Evolutionary conservation across 371 early-diverging fungal species (phyloP).

Genomic region (Circinella minor): DNA sequence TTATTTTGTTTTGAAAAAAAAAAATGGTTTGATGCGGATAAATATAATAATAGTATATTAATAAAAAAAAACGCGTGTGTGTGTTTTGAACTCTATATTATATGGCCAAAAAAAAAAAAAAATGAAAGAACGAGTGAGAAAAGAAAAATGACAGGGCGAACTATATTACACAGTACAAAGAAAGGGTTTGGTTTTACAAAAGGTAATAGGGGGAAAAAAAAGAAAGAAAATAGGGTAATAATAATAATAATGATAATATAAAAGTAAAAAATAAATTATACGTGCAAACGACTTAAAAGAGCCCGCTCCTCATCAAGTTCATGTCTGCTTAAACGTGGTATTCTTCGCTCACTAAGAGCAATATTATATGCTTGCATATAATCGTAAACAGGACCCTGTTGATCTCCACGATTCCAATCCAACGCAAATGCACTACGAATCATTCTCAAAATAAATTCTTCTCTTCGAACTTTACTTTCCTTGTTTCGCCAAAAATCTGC

Average conservation of each 20-base stretch:
- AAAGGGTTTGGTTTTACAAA: no score
- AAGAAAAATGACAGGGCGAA: no score
- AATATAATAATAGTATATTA: no score
- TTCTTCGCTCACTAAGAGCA: constrained; percentile 13
- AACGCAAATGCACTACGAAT: constrained; percentile 48
- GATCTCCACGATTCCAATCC: constrained; percentile 50
- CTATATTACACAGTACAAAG: no score
- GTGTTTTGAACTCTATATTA: no score
- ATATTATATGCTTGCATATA: constrained; percentile 25
- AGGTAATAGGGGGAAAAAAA: neutral
- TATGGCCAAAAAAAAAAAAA: no score
- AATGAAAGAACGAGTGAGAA: no score
- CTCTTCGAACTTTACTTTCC: constrained; percentile 36
- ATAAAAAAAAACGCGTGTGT: no score
- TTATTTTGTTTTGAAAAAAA: no score
- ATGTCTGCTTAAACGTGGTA: constrained; percentile 25
- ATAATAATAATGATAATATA: no score
- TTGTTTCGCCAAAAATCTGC: constrained; percentile 32
- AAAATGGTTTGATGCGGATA: no score
- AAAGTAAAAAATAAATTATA: neutral
- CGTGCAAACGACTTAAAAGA: constrained; percentile 21
- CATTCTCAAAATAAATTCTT: constrained; percentile 47
- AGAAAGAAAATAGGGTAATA: neutral
- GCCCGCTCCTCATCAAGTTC: constrained; percentile 43
- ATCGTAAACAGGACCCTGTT: constrained; percentile 29